Base-by-base conservation (phyloP, 306 rosid species). In the Begonia masoniana region DNA sequence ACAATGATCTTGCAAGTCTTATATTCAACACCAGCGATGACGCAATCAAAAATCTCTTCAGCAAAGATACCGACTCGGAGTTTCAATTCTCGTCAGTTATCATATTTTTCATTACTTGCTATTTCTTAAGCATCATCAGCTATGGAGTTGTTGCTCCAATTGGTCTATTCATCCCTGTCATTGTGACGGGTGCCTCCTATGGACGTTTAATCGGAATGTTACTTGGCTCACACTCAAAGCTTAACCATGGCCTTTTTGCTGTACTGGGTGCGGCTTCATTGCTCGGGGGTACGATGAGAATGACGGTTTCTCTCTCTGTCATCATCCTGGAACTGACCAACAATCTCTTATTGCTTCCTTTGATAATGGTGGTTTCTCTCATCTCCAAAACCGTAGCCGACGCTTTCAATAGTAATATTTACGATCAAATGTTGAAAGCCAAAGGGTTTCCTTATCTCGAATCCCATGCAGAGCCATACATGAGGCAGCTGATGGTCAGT, bases 1-100 rank as follows among this genome's bases (percentile, higher is more conserved):
- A 91, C 61, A 91, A 91, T 64, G 96, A 84, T 71, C 96, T 91
- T 61, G 99, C 99, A 59, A 91, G 99, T 73, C 96, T 91, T 57
- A 83, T 91, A 73, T 91, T 91, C 43, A 91, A 91, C 73, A 91
- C 99, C 24, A 86, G 82, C 41, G 99, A 86, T 46, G 94, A 91
- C 74, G 99, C 99, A 48, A 91, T 91, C 58, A 77, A 60, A 66
- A 91, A 86, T 69, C 84, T 91, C 58, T 83, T 86, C 60, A 91
- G 99, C 79, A 77, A 51, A 72, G 52, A 63, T 64, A 91, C 99
- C 1, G 61, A 86, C 48, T 51, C 69, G 0, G 96, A 83, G 86
- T 91, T 86, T 47, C 68, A 76, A 50, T 54, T 52, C 54, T 63
- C 77, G 14, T 83, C 96, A 4, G 54, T 81, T 65, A 47, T 81